These are phyloP conservation scores for Xerophyta viscosa DNA, from an alignment of 106 monocot species.

Conservation along the genomic window DNA sequence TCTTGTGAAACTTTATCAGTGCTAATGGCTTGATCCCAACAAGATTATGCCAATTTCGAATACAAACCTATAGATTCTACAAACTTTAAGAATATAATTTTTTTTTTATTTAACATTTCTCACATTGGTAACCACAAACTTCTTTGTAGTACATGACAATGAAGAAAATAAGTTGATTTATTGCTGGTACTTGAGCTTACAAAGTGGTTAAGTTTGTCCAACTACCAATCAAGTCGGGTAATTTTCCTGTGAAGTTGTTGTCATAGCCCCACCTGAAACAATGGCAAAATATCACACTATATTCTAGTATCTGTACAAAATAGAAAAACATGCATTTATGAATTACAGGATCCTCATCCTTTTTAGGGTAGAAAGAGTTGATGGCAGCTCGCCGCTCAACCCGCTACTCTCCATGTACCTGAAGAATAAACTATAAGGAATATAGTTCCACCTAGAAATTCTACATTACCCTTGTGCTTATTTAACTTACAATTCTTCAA, in stretches of 20 bases:
- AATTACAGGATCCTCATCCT: constrained; percentile 37
- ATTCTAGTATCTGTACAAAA: neutral
- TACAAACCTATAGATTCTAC: too few species aligned
- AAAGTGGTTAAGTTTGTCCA: constrained; percentile 37
- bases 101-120: too few species aligned
- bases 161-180: too few species aligned
- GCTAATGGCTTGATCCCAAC: too few species aligned
- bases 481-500: constrained; percentile 28
- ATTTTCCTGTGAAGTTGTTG: constrained; percentile 63
- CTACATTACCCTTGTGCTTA: neutral
- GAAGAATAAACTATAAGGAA: neutral
- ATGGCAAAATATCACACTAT: neutral
- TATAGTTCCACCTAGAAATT: neutral
- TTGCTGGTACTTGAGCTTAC: constrained; percentile 64
- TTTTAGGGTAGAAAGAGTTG: constrained; percentile 41
- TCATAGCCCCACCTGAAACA: constrained; percentile 49
- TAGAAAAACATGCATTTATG: neutral
- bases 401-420: constrained; percentile 57
- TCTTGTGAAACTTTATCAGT: too few species aligned
- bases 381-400: constrained; percentile 45
- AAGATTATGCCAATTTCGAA: too few species aligned
- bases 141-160: too few species aligned
- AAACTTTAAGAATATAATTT: too few species aligned
- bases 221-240: constrained; percentile 63
- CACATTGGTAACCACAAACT: too few species aligned